Evolutionary conservation across 352 stramenopile genomes (phyloP).

Genomic region (Aphanomyces euteiches): DNA sequence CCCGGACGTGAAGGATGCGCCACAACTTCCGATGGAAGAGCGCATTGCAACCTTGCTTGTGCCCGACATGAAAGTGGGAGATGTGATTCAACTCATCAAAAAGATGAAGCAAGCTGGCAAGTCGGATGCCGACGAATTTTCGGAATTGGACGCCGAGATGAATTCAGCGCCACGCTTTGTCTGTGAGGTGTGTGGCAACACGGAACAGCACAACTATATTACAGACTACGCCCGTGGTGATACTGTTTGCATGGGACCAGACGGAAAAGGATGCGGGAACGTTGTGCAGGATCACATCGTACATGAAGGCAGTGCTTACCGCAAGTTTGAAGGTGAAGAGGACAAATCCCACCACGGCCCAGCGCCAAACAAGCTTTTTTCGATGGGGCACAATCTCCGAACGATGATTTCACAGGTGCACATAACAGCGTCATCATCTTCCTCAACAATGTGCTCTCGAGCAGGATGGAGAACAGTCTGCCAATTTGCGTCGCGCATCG

Average conservation of each 20-base stretch:
- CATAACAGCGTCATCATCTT: constrained; percentile 2
- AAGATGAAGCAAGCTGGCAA: constrained; percentile 88
- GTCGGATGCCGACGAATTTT: constrained; percentile 85
- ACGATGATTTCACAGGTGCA: constrained; percentile 89
- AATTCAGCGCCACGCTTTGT: constrained; percentile 77
- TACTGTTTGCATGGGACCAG: constrained; percentile 82
- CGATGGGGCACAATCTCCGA: constrained; percentile 92
- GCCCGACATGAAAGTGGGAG: constrained; percentile 78
- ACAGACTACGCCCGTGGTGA: constrained; percentile 84
- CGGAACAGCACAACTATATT: constrained; percentile 88
- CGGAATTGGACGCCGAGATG: constrained; percentile 75
- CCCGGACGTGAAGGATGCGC: constrained; percentile 30
- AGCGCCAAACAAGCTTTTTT: constrained; percentile 93
- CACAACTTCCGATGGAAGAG: constrained; percentile 77
- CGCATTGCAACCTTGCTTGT: constrained; percentile 84
- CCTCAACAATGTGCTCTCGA: constrained; percentile 26
- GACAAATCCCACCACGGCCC: constrained; percentile 96
- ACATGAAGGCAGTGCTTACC: constrained; percentile 93
- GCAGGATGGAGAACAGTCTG: constrained; percentile 82
- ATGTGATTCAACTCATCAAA: constrained; percentile 85
- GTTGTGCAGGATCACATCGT: constrained; percentile 94
- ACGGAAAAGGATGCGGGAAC: constrained; percentile 88
- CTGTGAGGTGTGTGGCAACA: constrained; percentile 85
- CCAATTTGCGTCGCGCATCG: constrained; percentile 71
- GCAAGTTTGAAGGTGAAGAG: constrained; percentile 96